Evolutionary conservation across 2,329 filamentous ascomycete species (phyloP).

Genomic region (Botrytis aclada): DNA sequence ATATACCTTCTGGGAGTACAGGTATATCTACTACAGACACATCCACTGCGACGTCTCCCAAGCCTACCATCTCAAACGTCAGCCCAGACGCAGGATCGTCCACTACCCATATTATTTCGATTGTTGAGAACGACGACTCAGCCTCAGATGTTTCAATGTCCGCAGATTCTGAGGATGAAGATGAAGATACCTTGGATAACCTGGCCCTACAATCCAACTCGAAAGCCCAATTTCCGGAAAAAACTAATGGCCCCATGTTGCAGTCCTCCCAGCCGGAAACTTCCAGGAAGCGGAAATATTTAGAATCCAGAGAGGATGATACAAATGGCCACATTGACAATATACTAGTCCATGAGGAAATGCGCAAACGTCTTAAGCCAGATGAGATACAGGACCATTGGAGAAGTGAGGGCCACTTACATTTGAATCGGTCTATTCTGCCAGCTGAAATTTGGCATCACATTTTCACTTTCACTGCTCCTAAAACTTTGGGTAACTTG

Average conservation of each 20-base stretch:
- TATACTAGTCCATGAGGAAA: slow-evolving; percentile 21
- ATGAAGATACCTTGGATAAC: slow-evolving; percentile 22
- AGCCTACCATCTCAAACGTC: slow-evolving; percentile 21
- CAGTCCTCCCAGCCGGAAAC: slow-evolving; percentile 15
- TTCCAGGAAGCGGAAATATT: slow-evolving; percentile 34
- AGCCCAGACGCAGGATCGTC: slow-evolving; percentile 18
- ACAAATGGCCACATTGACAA: slow-evolving; percentile 25
- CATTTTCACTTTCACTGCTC: slow-evolving; percentile 64
- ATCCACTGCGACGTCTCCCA: slow-evolving; percentile 22
- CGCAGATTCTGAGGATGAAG: slow-evolving; percentile 38
- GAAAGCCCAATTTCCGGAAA: slow-evolving; percentile 10
- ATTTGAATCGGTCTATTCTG: slow-evolving; percentile 40
- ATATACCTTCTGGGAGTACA: slow-evolving; percentile 30
- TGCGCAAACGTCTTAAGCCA: slow-evolving; percentile 34
- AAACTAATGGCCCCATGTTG: slow-evolving; percentile 3
- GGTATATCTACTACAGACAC: slow-evolving; percentile 33
- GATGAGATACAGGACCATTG: slow-evolving; percentile 25
- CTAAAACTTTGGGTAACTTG: slow-evolving; percentile 60
- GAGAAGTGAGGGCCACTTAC: slow-evolving; percentile 27
- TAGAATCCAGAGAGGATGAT: slow-evolving; percentile 21
- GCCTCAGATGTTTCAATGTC: slow-evolving; percentile 41
- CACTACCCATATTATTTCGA: slow-evolving; percentile 21
- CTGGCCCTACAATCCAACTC: slow-evolving; percentile 18
- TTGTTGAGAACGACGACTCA: slow-evolving; percentile 33
- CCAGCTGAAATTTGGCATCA: slow-evolving; percentile 67